Conservation (phyloP, 805 yeast genomes). For the Torulaspora microellipsoides region DNA sequence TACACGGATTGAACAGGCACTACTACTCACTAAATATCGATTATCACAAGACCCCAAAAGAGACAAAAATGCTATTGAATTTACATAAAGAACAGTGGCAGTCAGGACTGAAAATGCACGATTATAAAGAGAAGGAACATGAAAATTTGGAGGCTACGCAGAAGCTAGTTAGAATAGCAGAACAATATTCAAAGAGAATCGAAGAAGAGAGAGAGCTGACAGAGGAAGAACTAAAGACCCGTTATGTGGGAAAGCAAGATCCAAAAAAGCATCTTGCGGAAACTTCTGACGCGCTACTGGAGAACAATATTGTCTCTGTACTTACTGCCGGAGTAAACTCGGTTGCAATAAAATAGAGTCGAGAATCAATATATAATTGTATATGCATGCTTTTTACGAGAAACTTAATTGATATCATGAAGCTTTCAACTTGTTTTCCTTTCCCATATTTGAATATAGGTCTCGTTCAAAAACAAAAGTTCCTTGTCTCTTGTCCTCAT, state of each 20-base stretch:
- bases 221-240: constrained; percentile 85
- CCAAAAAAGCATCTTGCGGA: constrained; percentile 96
- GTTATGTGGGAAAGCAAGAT: constrained; percentile 97
- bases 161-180: constrained; percentile 83
- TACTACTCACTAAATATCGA: constrained; percentile 94
- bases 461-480: constrained; percentile 56
- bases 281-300: constrained; percentile 79
- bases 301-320: constrained; percentile 83
- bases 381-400: constrained; percentile 4
- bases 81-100: constrained; percentile 96
- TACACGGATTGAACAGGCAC: constrained; percentile 95
- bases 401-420: not conserved
- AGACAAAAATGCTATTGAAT: constrained; percentile 89
- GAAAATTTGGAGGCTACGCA: constrained; percentile 68
- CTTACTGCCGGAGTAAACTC: constrained; percentile 87
- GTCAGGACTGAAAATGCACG: constrained; percentile 73
- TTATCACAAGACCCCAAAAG: constrained; percentile 86
- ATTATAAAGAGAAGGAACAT: constrained; percentile 73
- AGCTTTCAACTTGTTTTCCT: constrained; percentile 10
- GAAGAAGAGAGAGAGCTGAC: constrained; percentile 84
- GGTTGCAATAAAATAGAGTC: constrained; percentile 68
- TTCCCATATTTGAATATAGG: constrained; percentile 67
- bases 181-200: constrained; percentile 82
- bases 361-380: not conserved
- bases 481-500: constrained; percentile 49